Evolutionary conservation across 441 rosid genomes (phyloP).

Genomic region (Arabidopsis lyrata): DNA sequence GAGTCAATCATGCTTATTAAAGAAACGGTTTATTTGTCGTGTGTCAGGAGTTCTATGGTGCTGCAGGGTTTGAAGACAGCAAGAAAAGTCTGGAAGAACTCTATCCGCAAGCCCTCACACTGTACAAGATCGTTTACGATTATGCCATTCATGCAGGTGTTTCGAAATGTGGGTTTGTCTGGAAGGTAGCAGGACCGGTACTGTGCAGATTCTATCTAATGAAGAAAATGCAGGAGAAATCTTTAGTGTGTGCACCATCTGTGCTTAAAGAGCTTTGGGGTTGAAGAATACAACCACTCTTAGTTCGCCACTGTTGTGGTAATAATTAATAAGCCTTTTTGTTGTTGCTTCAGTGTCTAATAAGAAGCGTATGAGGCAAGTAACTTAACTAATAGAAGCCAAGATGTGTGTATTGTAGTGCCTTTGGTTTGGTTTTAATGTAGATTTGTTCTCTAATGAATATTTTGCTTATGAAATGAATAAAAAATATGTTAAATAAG

Average conservation of each 20-base stretch:
- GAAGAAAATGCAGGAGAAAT: conserved; percentile 35
- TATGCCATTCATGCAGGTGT: conserved; percentile 43
- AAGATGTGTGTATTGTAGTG: conserved; percentile 1
- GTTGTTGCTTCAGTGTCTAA: neutral
- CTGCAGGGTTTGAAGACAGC: conserved; percentile 55
- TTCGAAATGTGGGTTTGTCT: conserved; percentile 57
- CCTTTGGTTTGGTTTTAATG: neutral
- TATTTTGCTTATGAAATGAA: conserved; percentile 4
- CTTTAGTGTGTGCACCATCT: conserved; percentile 40
- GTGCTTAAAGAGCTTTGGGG: conserved; percentile 54
- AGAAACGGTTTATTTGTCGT: neutral
- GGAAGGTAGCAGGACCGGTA: conserved; percentile 80
- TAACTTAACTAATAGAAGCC: neutral
- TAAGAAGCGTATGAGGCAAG: conserved; percentile 26
- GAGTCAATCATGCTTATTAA: too few relatives aligned
- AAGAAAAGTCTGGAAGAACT: conserved; percentile 52
- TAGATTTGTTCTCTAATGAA: neutral
- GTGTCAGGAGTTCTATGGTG: conserved; percentile 60
- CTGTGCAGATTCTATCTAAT: conserved; percentile 50
- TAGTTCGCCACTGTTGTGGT: neutral
- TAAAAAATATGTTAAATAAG: neutral
- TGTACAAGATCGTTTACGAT: conserved; percentile 59
- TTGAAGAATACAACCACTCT: conserved; percentile 12
- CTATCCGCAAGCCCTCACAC: conserved; percentile 58
- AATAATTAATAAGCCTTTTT: neutral